Base-by-base conservation (phyloP, 1,284 basidiomycete species). In the Bjerkandera adusta region DNA sequence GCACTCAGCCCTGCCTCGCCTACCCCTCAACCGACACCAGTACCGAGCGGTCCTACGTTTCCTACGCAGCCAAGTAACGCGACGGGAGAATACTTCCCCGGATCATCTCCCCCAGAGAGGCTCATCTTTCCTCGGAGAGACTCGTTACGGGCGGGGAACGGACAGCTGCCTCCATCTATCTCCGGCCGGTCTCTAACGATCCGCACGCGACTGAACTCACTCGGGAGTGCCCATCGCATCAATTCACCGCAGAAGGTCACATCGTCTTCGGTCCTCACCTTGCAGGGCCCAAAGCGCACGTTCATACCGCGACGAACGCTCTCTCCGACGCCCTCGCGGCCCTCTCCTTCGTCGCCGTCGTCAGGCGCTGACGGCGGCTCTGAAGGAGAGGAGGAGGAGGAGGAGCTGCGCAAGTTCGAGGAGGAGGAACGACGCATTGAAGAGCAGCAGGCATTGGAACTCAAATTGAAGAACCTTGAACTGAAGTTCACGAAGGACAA, bases 401-500 rank as follows among this genome's bases (percentile, higher is more conserved):
- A 82, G 48, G 74, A 74, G 25, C 72, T 71, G 4, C 70, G 74
- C 50, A 77, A 73, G 55, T 80, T 80, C 50, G 85, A 88, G 51
- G 83, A 85, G 57, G 76, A 77, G 2, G 81, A 83, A 41, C 68
- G 80, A 40, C 70, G 65, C 35, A 69, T 71, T n/a, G 86, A 89
- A 60, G 81, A 85, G 49, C 80, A 83, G 54, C 79, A 85, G 47
- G 68, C 75, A 0, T 63, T 89, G 26, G 75, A 80, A 38, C 73
- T 70, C 50, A 89, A 87, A 59, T 68, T 91, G 8, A 69, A 73
- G 36, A 76, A 83, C 30, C 68, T 90, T 18, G 76, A 87, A 60
- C 71, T 63, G 49, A 77, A 83, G 69, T 84, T 91, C 69, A 88
- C 82, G 2, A 81, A 73, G 50, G 85, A 88, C 36, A 67, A 74